phyloP scores from a whole-genome alignment of 257 asterid genomes.

The Scutellaria galericulata region DNA sequence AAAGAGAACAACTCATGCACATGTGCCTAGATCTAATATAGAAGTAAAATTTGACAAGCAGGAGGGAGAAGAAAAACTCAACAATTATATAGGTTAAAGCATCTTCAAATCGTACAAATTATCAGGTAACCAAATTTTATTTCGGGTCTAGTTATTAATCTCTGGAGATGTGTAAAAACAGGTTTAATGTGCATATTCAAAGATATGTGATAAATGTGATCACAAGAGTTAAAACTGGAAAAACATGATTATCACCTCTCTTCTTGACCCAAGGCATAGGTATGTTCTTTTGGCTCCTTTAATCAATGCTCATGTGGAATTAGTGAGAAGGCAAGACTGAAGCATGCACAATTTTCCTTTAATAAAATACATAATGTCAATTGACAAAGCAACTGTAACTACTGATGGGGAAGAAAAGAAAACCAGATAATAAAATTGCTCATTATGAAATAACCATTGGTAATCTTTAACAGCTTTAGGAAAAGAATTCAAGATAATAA shows the following conservation, averaged over 20 bases:
- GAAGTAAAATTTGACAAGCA: neutral
- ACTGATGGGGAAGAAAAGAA: neutral
- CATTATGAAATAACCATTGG: neutral
- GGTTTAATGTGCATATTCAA: neutral
- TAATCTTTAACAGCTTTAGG: neutral
- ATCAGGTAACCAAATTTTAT: neutral
- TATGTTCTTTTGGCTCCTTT: conserved; percentile 1
- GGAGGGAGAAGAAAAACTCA: conserved; percentile 3
- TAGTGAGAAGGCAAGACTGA: neutral
- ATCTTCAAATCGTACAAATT: neutral
- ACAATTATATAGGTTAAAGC: conserved; percentile 11
- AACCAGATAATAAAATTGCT: neutral
- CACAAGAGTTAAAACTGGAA: no score
- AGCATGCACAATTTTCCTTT: neutral
- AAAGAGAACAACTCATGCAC: neutral
- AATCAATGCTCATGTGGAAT: neutral
- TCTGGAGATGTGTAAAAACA: neutral
- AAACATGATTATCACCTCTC: no score
- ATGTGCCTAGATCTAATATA: neutral
- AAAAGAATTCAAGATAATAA: neutral
- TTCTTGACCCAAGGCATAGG: neutral
- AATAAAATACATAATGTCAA: neutral
- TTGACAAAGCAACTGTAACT: conserved; percentile 2
- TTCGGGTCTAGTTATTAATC: neutral
- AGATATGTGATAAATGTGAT: neutral